phyloP scores from a whole-genome alignment of 2,329 filamentous ascomycete genomes.

The Diaporthe destruens region DNA sequence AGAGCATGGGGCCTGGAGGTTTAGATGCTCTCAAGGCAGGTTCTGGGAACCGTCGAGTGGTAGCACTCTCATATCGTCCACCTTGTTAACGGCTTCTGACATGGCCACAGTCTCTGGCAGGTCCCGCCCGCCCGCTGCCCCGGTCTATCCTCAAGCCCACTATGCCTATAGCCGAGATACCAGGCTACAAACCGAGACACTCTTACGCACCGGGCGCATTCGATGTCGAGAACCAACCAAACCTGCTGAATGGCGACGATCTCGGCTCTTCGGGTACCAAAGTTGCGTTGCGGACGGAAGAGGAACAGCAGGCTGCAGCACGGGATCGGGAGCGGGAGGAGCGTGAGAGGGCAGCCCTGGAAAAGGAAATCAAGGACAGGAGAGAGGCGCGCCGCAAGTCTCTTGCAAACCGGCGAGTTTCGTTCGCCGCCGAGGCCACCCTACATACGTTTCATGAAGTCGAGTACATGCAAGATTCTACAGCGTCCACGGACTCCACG shows the following conservation, averaged over 20 bases:
- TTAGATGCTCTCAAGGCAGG: conserved; percentile 83
- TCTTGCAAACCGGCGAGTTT: conserved; percentile 91
- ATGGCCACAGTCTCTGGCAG: conserved; percentile 66
- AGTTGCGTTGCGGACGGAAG: conserved; percentile 75
- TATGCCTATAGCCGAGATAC: conserved; percentile 76
- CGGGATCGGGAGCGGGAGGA: conserved; percentile 79
- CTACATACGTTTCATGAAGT: conserved; percentile 97
- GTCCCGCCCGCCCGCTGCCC: conserved; percentile 63
- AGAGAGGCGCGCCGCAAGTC: conserved; percentile 93
- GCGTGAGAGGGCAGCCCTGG: conserved; percentile 68
- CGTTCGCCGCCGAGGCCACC: conserved; percentile 96
- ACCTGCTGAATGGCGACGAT: conserved; percentile 58
- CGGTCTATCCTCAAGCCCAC: conserved; percentile 86
- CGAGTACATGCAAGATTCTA: conserved; percentile 89
- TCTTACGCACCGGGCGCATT: conserved; percentile 53
- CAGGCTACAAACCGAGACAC: conserved; percentile 73
- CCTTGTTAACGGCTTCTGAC: conserved; percentile 49
- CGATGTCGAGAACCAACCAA: conserved; percentile 57
- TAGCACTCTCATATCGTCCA: conserved; percentile 56
- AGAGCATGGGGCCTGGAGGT: conserved; percentile 94
- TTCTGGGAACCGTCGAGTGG: conserved; percentile 83
- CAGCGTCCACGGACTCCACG: conserved; percentile 79
- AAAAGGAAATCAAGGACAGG: conserved; percentile 75
- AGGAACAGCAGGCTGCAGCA: conserved; percentile 77
- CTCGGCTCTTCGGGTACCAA: conserved; percentile 61